Evolutionary conservation across 805 yeast genomes (phyloP).

Genomic region (Wickerhamomyces subpelliculosus): DNA sequence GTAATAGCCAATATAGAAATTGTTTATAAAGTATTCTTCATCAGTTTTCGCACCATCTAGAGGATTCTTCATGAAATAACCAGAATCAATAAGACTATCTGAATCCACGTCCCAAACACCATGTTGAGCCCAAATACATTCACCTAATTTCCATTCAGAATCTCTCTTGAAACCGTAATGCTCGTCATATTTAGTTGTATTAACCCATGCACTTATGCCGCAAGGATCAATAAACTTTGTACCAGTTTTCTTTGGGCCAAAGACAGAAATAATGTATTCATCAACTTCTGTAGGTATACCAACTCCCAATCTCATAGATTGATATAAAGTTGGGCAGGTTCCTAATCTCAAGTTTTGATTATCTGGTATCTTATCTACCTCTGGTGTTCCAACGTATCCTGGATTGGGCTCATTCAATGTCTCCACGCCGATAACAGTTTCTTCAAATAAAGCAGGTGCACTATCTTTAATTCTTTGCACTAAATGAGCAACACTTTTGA

Average conservation of each 20-base stretch:
- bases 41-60: conserved; percentile 34
- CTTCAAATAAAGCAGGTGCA: conserved; percentile 40
- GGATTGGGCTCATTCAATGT: conserved; percentile 78
- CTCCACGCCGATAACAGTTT: conserved; percentile 70
- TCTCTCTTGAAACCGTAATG: conserved; percentile 68
- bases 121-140: conserved; percentile 75
- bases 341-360: conserved; percentile 66
- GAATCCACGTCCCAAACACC: conserved; percentile 61
- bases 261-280: conserved; percentile 56
- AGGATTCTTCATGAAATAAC: conserved; percentile 43
- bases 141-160: conserved; percentile 60
- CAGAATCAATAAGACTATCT: conserved; percentile 33
- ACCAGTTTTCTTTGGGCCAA: conserved; percentile 72
- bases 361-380: conserved; percentile 49
- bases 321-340: conserved; percentile 76
- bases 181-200: conserved; percentile 45
- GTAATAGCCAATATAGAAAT: conserved; percentile 60
- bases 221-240: conserved; percentile 52
- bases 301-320: conserved; percentile 69
- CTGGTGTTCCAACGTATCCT: conserved; percentile 62
- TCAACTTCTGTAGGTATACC: conserved; percentile 69
- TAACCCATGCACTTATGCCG: conserved; percentile 66
- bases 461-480: conserved; percentile 31
- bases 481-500: conserved; percentile 44
- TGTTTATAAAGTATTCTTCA: conserved; percentile 53